Evolutionary conservation across 306 rosid genomes (phyloP), one percentile per base, ranked within the genome.

Genomic region (Prinsepia uniflora): DNA sequence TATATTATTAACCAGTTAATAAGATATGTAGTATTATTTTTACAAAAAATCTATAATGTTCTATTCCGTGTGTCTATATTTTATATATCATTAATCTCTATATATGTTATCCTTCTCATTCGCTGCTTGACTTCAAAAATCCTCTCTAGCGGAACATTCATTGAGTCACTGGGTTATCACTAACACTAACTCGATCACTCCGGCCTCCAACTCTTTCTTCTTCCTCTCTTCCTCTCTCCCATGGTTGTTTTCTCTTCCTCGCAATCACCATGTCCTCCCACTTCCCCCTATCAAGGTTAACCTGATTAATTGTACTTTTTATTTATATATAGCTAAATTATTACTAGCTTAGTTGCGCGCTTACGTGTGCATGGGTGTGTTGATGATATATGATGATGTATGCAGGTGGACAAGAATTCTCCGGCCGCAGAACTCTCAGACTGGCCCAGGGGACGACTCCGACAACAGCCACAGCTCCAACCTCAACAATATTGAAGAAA

Each of bases 231-330:
- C 55, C 71, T 42, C 63, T 41, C 81, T 82, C 85, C 88, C 86
- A 88, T 90, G 96, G 79, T 87, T 84, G 19, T 73, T 63, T 73
- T 63, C 77, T 74, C 83, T 61, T 34, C 75, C 74, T 64, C 79
- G 47, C 47, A 60, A 56, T 82, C 72, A 78, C 75, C 93, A 93
- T 93, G 98, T 80, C 82, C 64, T 76, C 78, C 82, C 64, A 84
- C 84, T 85, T 79, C 86, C 88, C 84, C 84, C 80, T 85, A 73
- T 68, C 82, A 71, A 68, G 96, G 94, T 92, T 10, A 11, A 30
- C 36, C 4, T 30, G 0, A 30, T 1, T 1, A 1, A 30, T 30
- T 30, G 4, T 3, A 30, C 30, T 24, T 24, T 30, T 1, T 2
- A 30, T 30, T 1, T 30, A 30, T 30, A 30, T 30, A 30, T 48